Conservation (phyloP, 23 red algal species). For the Chondrus crispus region DNA sequence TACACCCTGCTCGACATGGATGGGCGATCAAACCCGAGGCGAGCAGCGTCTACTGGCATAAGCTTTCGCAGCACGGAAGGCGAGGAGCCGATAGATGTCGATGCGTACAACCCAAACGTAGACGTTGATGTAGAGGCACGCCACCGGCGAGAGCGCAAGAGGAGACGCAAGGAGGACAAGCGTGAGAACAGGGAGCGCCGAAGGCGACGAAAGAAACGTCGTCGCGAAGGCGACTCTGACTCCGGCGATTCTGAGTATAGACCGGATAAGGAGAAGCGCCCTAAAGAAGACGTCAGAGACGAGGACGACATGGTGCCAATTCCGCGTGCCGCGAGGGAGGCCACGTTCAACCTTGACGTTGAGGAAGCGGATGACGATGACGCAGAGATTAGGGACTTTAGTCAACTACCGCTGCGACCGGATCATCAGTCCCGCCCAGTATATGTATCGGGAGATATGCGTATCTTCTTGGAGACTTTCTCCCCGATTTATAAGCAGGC, state of each 20-base stretch:
- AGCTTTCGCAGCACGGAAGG: no score
- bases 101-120: no score
- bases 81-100: no score
- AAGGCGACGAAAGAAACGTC: constrained; percentile 7
- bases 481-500: constrained; percentile 97
- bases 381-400: constrained; percentile 43
- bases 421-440: constrained; percentile 89
- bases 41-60: no score
- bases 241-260: constrained; percentile 45
- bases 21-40: no score
- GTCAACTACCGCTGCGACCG: constrained; percentile 66
- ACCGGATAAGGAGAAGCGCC: not conserved
- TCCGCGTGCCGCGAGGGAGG: constrained; percentile 36
- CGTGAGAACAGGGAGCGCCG: constrained; percentile 4
- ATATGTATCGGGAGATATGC: constrained; percentile 84
- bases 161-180: not conserved
- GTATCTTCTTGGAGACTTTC: constrained; percentile 97
- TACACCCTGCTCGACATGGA: no score
- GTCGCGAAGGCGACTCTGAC: not conserved
- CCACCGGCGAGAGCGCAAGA: constrained; percentile 33
- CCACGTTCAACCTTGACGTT: constrained; percentile 8
- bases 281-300: not conserved
- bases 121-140: constrained; percentile 32
- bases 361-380: constrained; percentile 57
- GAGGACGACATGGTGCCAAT: constrained; percentile 39